Conservation (phyloP, 345 rosid genomes). For the Dipteronia dyeriana region DNA sequence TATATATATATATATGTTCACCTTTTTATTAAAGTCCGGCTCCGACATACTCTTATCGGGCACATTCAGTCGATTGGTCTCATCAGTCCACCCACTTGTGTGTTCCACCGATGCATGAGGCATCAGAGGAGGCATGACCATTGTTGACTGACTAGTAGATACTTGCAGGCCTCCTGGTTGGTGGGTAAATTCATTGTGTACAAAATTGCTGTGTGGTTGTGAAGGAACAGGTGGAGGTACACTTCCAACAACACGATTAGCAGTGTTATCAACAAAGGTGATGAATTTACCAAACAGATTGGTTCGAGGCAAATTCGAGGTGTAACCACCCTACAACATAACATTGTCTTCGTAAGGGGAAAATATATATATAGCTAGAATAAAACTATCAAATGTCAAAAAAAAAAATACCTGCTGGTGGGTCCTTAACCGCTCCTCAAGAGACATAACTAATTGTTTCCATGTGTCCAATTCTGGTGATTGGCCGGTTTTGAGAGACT, state of each 20-base stretch:
- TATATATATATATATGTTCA: slow-evolving; percentile 14
- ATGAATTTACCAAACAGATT: slow-evolving; percentile 67
- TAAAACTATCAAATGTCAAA: slow-evolving; percentile 10
- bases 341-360: slow-evolving; percentile 14
- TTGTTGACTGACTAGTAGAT: slow-evolving; percentile 53
- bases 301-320: slow-evolving; percentile 52
- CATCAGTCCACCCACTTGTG: slow-evolving; percentile 48
- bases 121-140: slow-evolving; percentile 50
- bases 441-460: slow-evolving; percentile 52
- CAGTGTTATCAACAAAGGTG: slow-evolving; percentile 62
- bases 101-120: slow-evolving; percentile 59
- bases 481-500: slow-evolving; percentile 65
- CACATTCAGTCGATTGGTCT: slow-evolving; percentile 36
- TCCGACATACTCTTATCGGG: slow-evolving; percentile 69
- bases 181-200: slow-evolving; percentile 37
- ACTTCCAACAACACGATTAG: slow-evolving; percentile 68
- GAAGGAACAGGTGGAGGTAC: slow-evolving; percentile 65
- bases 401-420: slow-evolving; percentile 62
- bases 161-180: slow-evolving; percentile 39
- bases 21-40: slow-evolving; percentile 73
- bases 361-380: slow-evolving; percentile 13
- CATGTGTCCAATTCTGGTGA: slow-evolving; percentile 60
- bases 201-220: slow-evolving; percentile 34
- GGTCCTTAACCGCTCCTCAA: slow-evolving; percentile 70
- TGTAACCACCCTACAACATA: slow-evolving; percentile 59